Base-by-base conservation (phyloP, 2,329 filamentous ascomycete species). In the Myriosclerotinia duriaeana region DNA sequence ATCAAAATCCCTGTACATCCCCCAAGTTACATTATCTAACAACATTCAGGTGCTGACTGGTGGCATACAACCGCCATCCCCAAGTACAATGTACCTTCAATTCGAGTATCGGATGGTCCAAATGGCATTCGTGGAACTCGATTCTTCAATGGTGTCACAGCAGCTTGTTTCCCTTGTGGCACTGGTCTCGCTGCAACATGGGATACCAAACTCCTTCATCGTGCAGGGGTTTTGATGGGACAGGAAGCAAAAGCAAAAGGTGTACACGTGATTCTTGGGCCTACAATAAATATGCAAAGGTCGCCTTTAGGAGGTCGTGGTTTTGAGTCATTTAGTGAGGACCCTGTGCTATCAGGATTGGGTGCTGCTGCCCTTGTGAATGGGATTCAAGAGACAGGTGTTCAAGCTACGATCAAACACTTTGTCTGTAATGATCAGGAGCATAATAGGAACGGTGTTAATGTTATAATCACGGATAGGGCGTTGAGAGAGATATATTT, bases 241-340 rank as follows among this genome's bases (percentile, higher is more conserved):
- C 78, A 82, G 64, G 89, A 92, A 74, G 84, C 87, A 72, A 83
- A 82, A 68, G 84, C 79, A 62, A 93, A 93, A 78, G 89, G 88
- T 61, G 84, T 30, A 15, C 84, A 87, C 73, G 80, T 80, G 30
- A 83, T 86, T 67, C 79, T 88, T 0, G 86, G 86, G 0, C 86
- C 86, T 5, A 88, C 86, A 30, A 85, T 88, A 73, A 87, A 87
- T 74, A 87, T 87, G 80, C 84, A 86, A 72, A 80, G 85, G 58
- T 83, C 81, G 6, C 85, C 84, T n/a, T 79, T 87, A 2, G 85
- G 85, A 34, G 85, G 85, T 12, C 81, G 85, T 62, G 85, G 84
- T 48, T 87, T 87, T 69, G 85, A 87, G 76, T 86, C 83, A 11
- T 80, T 86, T 60, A 79, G 83, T 53, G 84, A 87, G 72, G 85